Evolutionary conservation across 768 basidiomycete species (phyloP).

Genomic region (Psilocybe azurescens): DNA sequence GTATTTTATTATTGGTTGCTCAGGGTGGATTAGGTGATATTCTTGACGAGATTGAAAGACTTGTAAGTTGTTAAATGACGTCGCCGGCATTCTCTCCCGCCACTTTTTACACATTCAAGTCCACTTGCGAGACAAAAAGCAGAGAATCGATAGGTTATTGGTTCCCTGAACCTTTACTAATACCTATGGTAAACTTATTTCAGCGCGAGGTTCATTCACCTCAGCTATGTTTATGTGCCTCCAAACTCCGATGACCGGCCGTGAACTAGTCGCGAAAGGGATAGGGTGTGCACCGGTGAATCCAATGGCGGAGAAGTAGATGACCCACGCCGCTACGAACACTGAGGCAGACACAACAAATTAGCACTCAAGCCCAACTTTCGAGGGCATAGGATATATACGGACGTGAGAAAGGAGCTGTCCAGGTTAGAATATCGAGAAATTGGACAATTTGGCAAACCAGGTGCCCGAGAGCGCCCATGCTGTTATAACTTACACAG

Average conservation of each 20-base stretch:
- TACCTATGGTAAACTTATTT: constrained; percentile 3
- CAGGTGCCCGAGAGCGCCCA: constrained; percentile 8
- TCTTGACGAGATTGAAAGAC: too few species aligned
- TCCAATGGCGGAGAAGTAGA: constrained; percentile 4
- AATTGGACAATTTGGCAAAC: constrained; percentile 10
- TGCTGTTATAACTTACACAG: constrained; percentile 6
- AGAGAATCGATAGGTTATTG: background rate
- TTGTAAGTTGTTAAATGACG: too few species aligned
- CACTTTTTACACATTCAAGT: background rate
- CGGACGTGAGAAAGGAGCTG: constrained; percentile 13
- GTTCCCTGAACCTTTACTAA: background rate
- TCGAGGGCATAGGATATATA: background rate
- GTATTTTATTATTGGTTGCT: background rate
- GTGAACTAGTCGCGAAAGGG: background rate
- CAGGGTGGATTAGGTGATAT: background rate
- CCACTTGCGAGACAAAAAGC: background rate
- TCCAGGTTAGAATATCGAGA: constrained; percentile 7
- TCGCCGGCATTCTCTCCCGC: background rate
- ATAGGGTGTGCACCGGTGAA: background rate
- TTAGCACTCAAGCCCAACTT: background rate
- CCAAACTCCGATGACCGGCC: background rate
- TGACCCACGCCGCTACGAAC: constrained; percentile 3
- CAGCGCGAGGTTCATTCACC: constrained; percentile 1
- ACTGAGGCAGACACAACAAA: background rate
- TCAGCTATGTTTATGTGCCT: background rate